Evolutionary conservation across 208 protist genomes (phyloP).

Genomic region (Spongospora subterranea): DNA sequence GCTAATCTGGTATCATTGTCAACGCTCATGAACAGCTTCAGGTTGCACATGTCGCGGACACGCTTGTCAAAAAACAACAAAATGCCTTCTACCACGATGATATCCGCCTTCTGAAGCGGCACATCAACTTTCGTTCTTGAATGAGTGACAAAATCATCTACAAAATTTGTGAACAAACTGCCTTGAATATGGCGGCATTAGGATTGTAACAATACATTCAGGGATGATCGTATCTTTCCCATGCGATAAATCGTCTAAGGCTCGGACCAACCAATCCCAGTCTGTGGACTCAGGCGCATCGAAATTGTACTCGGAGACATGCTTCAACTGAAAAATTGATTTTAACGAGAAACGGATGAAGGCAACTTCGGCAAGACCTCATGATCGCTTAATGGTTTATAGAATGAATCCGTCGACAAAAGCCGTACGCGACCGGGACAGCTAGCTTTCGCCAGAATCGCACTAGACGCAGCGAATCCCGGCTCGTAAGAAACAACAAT

Average conservation of each 20-base stretch:
- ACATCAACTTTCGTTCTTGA: neutral
- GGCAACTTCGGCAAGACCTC: neutral
- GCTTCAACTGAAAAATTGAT: neutral
- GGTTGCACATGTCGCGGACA: slow-evolving; percentile 44
- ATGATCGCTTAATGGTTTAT: neutral
- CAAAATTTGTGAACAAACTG: neutral
- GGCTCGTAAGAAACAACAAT: neutral
- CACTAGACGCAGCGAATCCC: neutral
- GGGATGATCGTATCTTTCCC: slow-evolving; percentile 30
- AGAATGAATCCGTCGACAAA: slow-evolving; percentile 27
- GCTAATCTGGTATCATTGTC: slow-evolving; percentile 55
- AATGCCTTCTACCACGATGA: slow-evolving; percentile 62
- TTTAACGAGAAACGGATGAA: neutral
- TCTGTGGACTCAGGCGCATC: neutral
- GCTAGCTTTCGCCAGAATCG: neutral
- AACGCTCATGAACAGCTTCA: slow-evolving; percentile 55
- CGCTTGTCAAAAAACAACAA: slow-evolving; percentile 8
- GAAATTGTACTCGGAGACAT: slow-evolving; percentile 49
- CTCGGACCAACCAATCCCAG: slow-evolving; percentile 56
- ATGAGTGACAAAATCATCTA: slow-evolving; percentile 51
- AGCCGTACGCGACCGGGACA: neutral
- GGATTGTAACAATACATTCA: neutral
- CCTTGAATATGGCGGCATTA: neutral
- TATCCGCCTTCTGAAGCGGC: neutral
- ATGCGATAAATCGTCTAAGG: neutral